Percentiles rank a stretch among this genome's conserved stretches.
Conservation (phyloP, 306 rosid genomes). For the Sindora glabra region DNA sequence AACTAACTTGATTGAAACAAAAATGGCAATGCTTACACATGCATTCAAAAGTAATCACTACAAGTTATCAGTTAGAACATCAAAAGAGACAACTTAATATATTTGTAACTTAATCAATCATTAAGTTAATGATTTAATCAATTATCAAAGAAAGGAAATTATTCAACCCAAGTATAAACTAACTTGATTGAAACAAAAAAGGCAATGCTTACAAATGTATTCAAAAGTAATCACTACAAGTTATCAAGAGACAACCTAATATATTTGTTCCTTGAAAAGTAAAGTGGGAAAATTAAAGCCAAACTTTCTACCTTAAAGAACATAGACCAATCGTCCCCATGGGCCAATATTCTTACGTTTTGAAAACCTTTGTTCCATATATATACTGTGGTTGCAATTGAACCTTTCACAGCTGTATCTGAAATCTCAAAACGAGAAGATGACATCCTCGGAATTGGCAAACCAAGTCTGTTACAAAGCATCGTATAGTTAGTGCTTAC, state of each 20-base stretch:
- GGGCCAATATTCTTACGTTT: conserved; percentile 38
- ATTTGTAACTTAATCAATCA: too few relatives aligned
- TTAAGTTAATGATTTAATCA: too few relatives aligned
- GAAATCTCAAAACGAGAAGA: conserved; percentile 45
- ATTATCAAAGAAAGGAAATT: too few relatives aligned
- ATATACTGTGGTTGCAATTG: conserved; percentile 32
- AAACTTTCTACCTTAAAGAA: conserved; percentile 60
- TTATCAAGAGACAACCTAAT: too few relatives aligned
- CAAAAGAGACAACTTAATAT: too few relatives aligned
- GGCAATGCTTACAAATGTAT: neutral
- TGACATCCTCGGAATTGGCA: conserved; percentile 31
- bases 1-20: too few relatives aligned
- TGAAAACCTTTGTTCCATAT: conserved; percentile 57
- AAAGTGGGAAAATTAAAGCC: neutral
- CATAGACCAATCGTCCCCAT: conserved; percentile 57
- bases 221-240: neutral
- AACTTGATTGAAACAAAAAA: too few relatives aligned
- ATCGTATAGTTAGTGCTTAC: conserved; percentile 16
- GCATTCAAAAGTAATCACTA: too few relatives aligned
- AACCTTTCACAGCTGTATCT: conserved; percentile 29
- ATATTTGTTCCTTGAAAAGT: neutral
- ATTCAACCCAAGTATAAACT: too few relatives aligned
- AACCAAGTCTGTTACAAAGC: conserved; percentile 44
- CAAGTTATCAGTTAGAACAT: too few relatives aligned
- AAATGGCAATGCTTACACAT: too few relatives aligned